Conservation (phyloP, 2,329 filamentous ascomycete species). For the Fusarium odoratissimum region DNA sequence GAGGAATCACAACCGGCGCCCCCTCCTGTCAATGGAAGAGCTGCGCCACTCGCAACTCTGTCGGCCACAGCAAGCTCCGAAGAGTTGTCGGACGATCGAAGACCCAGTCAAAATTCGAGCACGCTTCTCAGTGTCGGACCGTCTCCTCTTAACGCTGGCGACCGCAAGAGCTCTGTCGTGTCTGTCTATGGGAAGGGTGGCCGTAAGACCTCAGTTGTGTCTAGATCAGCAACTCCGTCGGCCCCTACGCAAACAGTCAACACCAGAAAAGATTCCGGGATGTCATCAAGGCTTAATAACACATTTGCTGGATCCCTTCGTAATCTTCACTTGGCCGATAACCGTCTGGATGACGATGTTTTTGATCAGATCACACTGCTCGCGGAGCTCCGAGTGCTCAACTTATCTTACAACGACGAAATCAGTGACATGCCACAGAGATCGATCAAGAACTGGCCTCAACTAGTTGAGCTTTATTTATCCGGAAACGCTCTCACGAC, state of each 20-base stretch:
- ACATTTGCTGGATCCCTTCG: conserved; percentile 90
- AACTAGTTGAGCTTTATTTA: conserved; percentile 90
- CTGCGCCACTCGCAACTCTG: conserved; percentile 55
- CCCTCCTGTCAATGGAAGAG: conserved; percentile 54
- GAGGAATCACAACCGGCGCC: conserved; percentile 56
- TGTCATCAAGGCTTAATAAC: conserved; percentile 81
- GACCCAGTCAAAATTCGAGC: conserved; percentile 87
- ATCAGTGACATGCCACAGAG: conserved; percentile 91
- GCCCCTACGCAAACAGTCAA: conserved; percentile 63
- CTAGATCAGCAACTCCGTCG: conserved; percentile 66
- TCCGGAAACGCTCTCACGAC: conserved; percentile 95
- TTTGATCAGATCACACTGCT: conserved; percentile 91
- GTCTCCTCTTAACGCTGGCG: conserved; percentile 71
- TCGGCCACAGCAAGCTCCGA: conserved; percentile 79
- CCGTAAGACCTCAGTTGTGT: conserved; percentile 87
- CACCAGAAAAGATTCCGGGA: conserved; percentile 86
- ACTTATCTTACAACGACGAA: conserved; percentile 90
- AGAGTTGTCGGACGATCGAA: conserved; percentile 75
- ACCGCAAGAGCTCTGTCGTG: conserved; percentile 85
- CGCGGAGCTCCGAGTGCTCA: conserved; percentile 86
- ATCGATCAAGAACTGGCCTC: conserved; percentile 88
- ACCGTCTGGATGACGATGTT: conserved; percentile 91
- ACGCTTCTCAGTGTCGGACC: conserved; percentile 80
- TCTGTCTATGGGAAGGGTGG: conserved; percentile 82
- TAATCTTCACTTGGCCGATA: conserved; percentile 91